Evolutionary conservation across 2,329 filamentous ascomycete species (phyloP).

Genomic region (Myotisia sp.): DNA sequence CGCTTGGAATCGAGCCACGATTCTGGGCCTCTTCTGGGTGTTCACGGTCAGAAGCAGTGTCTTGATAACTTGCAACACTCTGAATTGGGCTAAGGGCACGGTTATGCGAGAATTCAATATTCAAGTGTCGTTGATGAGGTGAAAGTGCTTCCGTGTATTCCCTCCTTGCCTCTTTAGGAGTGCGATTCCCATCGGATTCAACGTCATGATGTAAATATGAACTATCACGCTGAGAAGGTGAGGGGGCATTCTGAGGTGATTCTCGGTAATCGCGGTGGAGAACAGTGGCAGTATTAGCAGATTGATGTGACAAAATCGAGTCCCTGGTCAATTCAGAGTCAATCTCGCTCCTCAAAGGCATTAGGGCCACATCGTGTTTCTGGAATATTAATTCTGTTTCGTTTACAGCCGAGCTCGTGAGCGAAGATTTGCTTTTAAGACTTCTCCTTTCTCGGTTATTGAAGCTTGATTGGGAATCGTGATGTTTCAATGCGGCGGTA

Average conservation of each 20-base stretch:
- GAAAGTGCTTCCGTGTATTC: conserved; percentile 12
- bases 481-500: conserved; percentile 47
- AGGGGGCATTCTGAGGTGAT: background rate
- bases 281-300: conserved; percentile 56
- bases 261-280: conserved; percentile 35
- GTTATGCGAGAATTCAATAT: conserved; percentile 49
- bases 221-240: too few relatives aligned
- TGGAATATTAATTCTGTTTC: conserved; percentile 41
- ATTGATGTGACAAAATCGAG: conserved; percentile 71
- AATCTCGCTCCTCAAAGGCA: conserved; percentile 79
- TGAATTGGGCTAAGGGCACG: conserved; percentile 77
- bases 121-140: conserved; percentile 35
- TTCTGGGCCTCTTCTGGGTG: conserved; percentile 44
- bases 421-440: conserved; percentile 38
- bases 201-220: too few relatives aligned
- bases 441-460: conserved; percentile 29
- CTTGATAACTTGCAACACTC: conserved; percentile 75
- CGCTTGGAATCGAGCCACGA: background rate
- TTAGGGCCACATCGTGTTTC: conserved; percentile 53
- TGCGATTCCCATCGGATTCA: background rate
- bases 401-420: conserved; percentile 29
- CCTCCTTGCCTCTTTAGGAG: background rate
- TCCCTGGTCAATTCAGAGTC: conserved; percentile 76
- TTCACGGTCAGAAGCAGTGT: conserved; percentile 50
- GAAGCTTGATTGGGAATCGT: conserved; percentile 49